Evolutionary conservation across 2,329 filamentous ascomycete species (phyloP), one percentile per base, ranked within the genome.

Genomic region (Trichoderma citrinoviride): DNA sequence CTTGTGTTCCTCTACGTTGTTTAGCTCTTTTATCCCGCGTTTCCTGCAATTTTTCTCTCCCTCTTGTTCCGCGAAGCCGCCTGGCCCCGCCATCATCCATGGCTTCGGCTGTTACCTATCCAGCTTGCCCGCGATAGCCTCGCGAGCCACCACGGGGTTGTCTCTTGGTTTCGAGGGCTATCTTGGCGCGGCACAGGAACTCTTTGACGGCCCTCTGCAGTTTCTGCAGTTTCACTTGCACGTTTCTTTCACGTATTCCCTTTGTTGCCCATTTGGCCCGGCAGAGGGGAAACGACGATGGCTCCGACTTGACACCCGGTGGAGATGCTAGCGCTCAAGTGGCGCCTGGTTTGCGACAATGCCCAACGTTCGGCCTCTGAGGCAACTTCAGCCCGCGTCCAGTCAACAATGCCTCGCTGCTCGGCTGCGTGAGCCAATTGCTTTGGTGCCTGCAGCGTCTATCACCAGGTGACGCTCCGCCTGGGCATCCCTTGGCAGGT

Each of bases 361-460:
- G n/a, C 61, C n/a, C 53, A 19, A 17, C 27, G 15, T 23, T 23
- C 19, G 44, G 29, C 29, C 33, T 8, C 43, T 52, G 58, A 54
- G 54, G 53, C 58, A 46, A 21, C 27, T 37, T 44, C 58, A 47
- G 43, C 41, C 33, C 10, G 41, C 12, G 27, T 17, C 25, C 25
- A 47, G 43, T 29, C 61, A 43, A 49, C 63, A 61, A 61, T 65
- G 63, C 61, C 63, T 65, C 56, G 63, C 50, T 25, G 5, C 43
- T 61, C 29, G 56, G 43, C 47, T n/a, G n/a, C 49, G 33, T 50
- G 58, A 40, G 50, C 19, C 49, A 62, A 52, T 33, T 19, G 33
- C 50, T 40, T 25, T 44, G 58, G 15, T 17, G 19, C 23, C 6
- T 25, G 21, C 44, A n/a, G 58, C 40, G n/a, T 54, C 27, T 54